Base-by-base conservation (phyloP, 2,329 filamentous ascomycete genomes). In the Alternaria hordeiaustralica region DNA sequence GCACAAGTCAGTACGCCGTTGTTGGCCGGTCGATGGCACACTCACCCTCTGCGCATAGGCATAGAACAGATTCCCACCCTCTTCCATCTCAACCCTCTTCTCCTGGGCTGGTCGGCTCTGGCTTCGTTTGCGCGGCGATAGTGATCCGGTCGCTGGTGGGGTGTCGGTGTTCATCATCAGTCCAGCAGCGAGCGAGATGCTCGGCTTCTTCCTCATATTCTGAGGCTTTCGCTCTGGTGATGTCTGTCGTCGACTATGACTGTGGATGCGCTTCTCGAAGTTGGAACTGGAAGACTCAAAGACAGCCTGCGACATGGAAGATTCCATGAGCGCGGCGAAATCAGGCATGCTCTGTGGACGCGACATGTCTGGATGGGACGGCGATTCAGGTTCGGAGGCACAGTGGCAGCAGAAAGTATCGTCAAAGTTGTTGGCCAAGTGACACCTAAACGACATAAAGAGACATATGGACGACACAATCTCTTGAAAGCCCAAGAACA, bases 301-400 rank as follows among this genome's bases (percentile, higher is more conserved):
- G 11, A 72, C 49, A 21, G 49, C 28, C 30, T 53, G 54, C 20
- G 74, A 66, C 45, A 71, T 70, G 9, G 73, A 73, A 4, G 71
- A 69, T 44, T 78, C 77, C 62, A 78, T 69, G 8, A 79, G 70
- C 6, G 66, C 58, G 12, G 74, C 67, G 64, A 79, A 78, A 51
- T 79, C 76, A 50, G 75, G 68, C 75, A 79, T 78, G 65, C 75
- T 77, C 56, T 75, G 77, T 9, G 77, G 75, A 33, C 77, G 70
- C 11, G 75, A 65, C 72, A 77, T 75, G 21, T 60, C 53, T 65
- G 50, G 36, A 20, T 23, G 36, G 23, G 50, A 44, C 1, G 30
- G 23, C 36, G 50, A n/a, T 23, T 54, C 18, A 6, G 56, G 15
- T 13, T 63, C 60, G 26, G 55, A 54, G 21, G 23, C 28, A 46